These are phyloP conservation scores for Nannizziopsis arthrosporioides DNA, from an alignment of 2,329 filamentous ascomycete genomes.

Conservation along the genomic window DNA sequence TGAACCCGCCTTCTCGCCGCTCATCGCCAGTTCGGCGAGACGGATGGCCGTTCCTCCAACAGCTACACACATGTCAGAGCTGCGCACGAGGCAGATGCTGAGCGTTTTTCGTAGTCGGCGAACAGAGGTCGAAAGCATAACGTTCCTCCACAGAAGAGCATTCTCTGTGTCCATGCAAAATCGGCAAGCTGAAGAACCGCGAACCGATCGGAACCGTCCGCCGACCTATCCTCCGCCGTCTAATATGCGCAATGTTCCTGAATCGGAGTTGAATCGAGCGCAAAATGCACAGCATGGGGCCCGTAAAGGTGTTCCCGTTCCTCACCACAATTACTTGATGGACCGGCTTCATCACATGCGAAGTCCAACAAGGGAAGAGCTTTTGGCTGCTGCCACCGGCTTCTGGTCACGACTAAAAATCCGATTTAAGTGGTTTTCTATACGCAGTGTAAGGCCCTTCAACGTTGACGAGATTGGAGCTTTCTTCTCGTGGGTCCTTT, in stretches of 20 bases:
- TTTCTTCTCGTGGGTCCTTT: conserved; percentile 86
- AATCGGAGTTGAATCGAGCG: background rate
- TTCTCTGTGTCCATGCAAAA: conserved; percentile 24
- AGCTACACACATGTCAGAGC: too few species aligned
- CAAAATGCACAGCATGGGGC: background rate
- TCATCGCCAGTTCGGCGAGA: too few species aligned
- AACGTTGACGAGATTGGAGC: conserved; percentile 94
- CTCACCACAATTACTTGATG: conserved; percentile 38
- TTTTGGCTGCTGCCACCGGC: conserved; percentile 79
- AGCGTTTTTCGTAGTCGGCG: conserved; percentile 15
- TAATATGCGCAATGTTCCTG: background rate
- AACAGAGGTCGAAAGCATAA: conserved; percentile 14
- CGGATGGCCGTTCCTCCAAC: too few species aligned
- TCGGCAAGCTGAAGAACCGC: background rate
- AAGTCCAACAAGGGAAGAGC: conserved; percentile 82
- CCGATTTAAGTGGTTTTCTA: conserved; percentile 95
- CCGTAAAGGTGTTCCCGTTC: background rate
- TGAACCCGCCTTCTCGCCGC: too few species aligned
- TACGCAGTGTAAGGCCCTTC: conserved; percentile 84
- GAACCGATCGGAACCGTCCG: background rate
- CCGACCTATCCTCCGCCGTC: background rate
- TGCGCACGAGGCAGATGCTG: too few species aligned
- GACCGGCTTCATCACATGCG: conserved; percentile 58
- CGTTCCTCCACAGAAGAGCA: conserved; percentile 22
- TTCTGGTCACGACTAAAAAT: conserved; percentile 86